Conservation (phyloP, 2,329 filamentous ascomycete species). For the Talaromyces sp. region DNA sequence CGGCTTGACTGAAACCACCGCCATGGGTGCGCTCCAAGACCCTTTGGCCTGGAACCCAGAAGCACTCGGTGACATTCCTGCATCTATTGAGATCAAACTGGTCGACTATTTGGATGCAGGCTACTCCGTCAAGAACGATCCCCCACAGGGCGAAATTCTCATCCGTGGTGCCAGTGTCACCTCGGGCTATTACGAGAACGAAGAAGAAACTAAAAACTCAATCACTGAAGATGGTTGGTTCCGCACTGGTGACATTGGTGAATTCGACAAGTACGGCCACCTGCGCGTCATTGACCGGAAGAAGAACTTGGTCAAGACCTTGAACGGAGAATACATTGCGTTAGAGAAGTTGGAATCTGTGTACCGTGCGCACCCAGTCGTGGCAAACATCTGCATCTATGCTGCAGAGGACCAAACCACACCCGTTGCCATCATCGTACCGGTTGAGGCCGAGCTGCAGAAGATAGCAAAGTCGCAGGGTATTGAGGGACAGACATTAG, state of each 20-base stretch:
- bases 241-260: constrained; percentile 92
- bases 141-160: constrained; percentile 89
- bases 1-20: constrained; percentile 88
- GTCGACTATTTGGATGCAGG: constrained; percentile 87
- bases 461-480: constrained; percentile 56
- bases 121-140: constrained; percentile 69
- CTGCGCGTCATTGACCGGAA: constrained; percentile 88
- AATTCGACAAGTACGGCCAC: constrained; percentile 77
- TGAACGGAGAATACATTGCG: constrained; percentile 94
- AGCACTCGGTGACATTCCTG: constrained; percentile 74
- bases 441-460: constrained; percentile 55
- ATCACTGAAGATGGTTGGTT: constrained; percentile 90
- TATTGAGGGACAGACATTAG: constrained; percentile 61
- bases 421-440: constrained; percentile 77
- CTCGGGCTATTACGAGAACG: constrained; percentile 77
- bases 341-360: constrained; percentile 92
- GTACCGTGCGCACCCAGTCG: constrained; percentile 75
- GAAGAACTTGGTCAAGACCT: constrained; percentile 97
- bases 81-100: constrained; percentile 80
- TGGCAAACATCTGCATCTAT: constrained; percentile 84
- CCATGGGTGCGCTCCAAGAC: constrained; percentile 58
- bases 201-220: constrained; percentile 75
- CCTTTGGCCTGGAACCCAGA: constrained; percentile 78
- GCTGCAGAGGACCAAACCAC: constrained; percentile 71
- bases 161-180: constrained; percentile 76